These are phyloP conservation scores for Jackrogersella minutella DNA, from an alignment of 495 filamentous ascomycete genomes.

Conservation along the genomic window DNA sequence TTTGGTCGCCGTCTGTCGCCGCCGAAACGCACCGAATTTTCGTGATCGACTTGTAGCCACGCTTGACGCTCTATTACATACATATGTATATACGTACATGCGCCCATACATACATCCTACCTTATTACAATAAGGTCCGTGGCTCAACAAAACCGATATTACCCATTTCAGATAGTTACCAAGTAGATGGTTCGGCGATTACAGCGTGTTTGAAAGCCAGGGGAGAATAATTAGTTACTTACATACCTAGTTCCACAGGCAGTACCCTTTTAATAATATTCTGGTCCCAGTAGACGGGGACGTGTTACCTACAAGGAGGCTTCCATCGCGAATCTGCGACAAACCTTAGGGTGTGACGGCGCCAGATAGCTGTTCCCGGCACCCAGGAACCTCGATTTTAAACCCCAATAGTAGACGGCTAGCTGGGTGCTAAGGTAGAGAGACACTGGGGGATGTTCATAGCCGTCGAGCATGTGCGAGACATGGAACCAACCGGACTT, in stretches of 20 bases:
- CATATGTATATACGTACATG: not conserved
- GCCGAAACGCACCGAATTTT: not conserved
- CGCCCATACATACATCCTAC: not conserved
- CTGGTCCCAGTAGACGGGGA: slow-evolving; percentile 37
- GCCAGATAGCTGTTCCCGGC: slow-evolving; percentile 33
- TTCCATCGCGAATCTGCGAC: slow-evolving; percentile 43
- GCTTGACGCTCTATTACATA: not conserved
- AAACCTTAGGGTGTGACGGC: slow-evolving; percentile 27
- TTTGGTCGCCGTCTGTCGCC: not conserved
- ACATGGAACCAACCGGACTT: slow-evolving; percentile 41
- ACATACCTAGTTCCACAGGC: slow-evolving; percentile 19
- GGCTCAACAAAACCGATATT: not conserved
- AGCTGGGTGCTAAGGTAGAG: slow-evolving; percentile 19
- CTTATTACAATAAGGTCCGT: no score
- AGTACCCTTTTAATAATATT: slow-evolving; percentile 21
- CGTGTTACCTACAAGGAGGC: slow-evolving; percentile 34
- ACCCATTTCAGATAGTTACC: not conserved
- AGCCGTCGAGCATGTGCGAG: slow-evolving; percentile 40
- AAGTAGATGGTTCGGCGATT: not conserved
- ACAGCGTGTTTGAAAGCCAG: slow-evolving; percentile 7
- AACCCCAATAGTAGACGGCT: slow-evolving; percentile 12
- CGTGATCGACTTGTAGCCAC: not conserved
- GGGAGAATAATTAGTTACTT: not conserved
- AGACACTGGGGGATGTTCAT: slow-evolving; percentile 31
- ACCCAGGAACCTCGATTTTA: slow-evolving; percentile 36